These are phyloP conservation scores for Afroboletus lepidellus DNA, from an alignment of 1,284 basidiomycete species.

Conservation along the genomic window DNA sequence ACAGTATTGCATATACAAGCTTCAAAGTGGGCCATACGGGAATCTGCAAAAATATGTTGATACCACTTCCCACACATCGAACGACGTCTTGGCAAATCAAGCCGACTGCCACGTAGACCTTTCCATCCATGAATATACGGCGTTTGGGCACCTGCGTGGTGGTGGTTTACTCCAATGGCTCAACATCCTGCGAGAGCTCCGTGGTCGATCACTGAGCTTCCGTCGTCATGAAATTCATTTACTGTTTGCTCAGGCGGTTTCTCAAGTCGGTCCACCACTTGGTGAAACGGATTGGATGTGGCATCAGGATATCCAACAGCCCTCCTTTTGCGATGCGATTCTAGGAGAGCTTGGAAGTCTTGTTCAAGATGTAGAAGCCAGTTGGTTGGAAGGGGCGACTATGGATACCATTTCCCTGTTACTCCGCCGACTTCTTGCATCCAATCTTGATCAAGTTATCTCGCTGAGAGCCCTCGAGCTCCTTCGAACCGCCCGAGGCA, in stretches of 20 bases:
- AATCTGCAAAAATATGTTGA: slow-evolving; percentile 38
- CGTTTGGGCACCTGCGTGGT: slow-evolving; percentile 43
- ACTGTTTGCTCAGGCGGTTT: neutral
- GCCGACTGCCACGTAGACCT: slow-evolving; percentile 17
- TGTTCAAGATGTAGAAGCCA: neutral
- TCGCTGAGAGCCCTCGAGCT: neutral
- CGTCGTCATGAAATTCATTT: slow-evolving; percentile 35
- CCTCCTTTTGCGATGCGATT: slow-evolving; percentile 35
- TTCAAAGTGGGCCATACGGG: slow-evolving; percentile 36
- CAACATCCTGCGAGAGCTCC: slow-evolving; percentile 45
- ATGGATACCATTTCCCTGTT: slow-evolving; percentile 14
- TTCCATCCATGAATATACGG: slow-evolving; percentile 42
- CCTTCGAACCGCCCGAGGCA: neutral
- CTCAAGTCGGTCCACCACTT: slow-evolving; percentile 33
- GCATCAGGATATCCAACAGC: slow-evolving; percentile 34
- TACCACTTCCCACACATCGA: slow-evolving; percentile 40
- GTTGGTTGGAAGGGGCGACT: slow-evolving; percentile 2
- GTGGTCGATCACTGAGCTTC: slow-evolving; percentile 37
- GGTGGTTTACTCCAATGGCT: slow-evolving; percentile 47
- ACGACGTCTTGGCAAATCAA: slow-evolving; percentile 22
- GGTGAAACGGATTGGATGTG: slow-evolving; percentile 23
- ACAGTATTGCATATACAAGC: slow-evolving; percentile 30
- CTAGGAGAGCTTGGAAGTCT: slow-evolving; percentile 35
- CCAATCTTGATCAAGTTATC: neutral
- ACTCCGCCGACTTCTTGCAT: slow-evolving; percentile 6